Base-by-base conservation (phyloP, 148 eudicot species). In the Gaultheria prostrata region DNA sequence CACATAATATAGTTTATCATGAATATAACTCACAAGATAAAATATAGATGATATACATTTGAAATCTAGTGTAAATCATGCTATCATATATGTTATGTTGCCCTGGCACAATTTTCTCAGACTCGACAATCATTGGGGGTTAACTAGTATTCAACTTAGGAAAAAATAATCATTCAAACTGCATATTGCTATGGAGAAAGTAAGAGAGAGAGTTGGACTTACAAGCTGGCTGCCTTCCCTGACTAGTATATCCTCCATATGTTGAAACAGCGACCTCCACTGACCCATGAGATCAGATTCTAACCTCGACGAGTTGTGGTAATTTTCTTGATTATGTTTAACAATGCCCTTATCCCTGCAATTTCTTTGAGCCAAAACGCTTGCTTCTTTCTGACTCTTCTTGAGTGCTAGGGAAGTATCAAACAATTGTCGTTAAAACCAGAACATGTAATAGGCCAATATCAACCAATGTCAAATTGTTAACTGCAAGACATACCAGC, bases 231-330 rank as follows among this genome's bases (percentile, higher is more conserved):
- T 92, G 87, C 89, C 86, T 89, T 96, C 98, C 57, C 81, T 84
- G 56, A 46, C 91, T 82, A 89, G 83, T 70, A 87, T 78, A 51
- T 77, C 85, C 80, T 90, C 93, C 95, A 93, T 91, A 51, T 86
- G 91, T 70, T 83, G 87, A 87, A 96, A 94, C 71, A 94, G 93
- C 5, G 95, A 93, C 80, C 87, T 92, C 97, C 98, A 96, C 72
- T 89, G 93, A 79, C 79, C 83, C 86, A 79, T 87, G 84, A 96
- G 93, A 87, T 90, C 89, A 71, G 87, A 83, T 81, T 93, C 94
- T 30, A 89, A 56, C 28, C 63, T 81, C 20, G 90, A 45, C 69
- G 30, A 80, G 45, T 61, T 82, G 39, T 46, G 78, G 35, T 79
- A 74, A 56, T 80, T 88, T 81, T 75, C 91, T 86, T 77, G 89